A percentile compares a stretch with the other conserved stretches of the same genome.
These are phyloP conservation scores for Periconia sp. DNA, from an alignment of 2,329 filamentous ascomycete species.

Conservation along the genomic window DNA sequence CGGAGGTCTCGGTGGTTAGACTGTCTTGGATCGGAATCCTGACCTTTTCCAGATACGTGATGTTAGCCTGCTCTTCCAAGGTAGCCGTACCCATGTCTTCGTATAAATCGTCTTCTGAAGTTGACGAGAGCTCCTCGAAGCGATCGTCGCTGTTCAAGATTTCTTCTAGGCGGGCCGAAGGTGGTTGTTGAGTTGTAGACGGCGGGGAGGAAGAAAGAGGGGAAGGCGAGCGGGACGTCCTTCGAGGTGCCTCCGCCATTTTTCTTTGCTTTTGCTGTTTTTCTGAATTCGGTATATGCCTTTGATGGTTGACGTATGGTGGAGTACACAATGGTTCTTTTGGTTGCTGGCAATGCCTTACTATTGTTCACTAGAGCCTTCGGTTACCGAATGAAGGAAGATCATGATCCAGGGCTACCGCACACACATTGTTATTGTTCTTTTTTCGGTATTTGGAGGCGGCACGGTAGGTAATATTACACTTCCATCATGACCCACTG, in stretches of 20 bases:
- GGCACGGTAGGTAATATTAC: neutral
- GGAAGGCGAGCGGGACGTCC: conserved; percentile 5
- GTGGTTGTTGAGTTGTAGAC: conserved; percentile 5
- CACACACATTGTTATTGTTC: neutral
- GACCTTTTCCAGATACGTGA: conserved; percentile 32
- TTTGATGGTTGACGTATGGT: conserved; percentile 20
- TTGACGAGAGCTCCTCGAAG: conserved; percentile 42
- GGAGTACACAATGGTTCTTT: conserved; percentile 26
- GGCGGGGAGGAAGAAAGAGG: neutral
- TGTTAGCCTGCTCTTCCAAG: conserved; percentile 29
- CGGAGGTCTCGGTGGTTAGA: conserved; percentile 68
- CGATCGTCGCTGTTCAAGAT: conserved; percentile 25
- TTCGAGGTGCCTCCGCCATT: conserved; percentile 28
- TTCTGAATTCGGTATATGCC: conserved; percentile 6
- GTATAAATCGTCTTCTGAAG: conserved; percentile 36
- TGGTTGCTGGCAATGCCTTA: conserved; percentile 17
- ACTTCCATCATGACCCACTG: neutral
- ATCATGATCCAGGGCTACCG: conserved; percentile 9
- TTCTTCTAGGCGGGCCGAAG: conserved; percentile 31
- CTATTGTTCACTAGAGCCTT: conserved; percentile 29
- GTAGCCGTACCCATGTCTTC: conserved; percentile 39
- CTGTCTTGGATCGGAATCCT: conserved; percentile 63
- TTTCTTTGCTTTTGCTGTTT: conserved; percentile 13
- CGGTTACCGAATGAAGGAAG: conserved; percentile 5
- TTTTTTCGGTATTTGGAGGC: neutral